Evolutionary conservation across 2,329 filamentous ascomycete genomes (phyloP).

Genomic region (Exophiala viscosa): DNA sequence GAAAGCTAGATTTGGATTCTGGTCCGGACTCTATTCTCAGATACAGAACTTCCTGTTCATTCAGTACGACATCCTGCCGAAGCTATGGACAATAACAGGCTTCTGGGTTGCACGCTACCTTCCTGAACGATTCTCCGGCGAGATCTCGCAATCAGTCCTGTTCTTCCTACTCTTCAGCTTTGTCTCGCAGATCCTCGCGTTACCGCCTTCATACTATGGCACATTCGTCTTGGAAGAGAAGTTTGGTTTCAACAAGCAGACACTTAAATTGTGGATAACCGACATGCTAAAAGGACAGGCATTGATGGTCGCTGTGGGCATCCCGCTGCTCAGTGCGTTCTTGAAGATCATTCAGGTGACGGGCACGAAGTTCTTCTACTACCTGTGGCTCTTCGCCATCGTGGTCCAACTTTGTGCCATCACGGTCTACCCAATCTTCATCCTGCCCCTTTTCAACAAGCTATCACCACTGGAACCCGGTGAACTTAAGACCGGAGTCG

Average conservation of each 20-base stretch:
- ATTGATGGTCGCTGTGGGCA: constrained; percentile 72
- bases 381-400: constrained; percentile 90
- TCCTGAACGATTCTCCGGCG: constrained; percentile 76
- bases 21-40: constrained; percentile 78
- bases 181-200: constrained; percentile 71
- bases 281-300: constrained; percentile 90
- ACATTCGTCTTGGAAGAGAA: constrained; percentile 92
- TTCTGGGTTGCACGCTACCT: constrained; percentile 68
- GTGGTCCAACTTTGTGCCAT: constrained; percentile 90
- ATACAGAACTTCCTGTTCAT: constrained; percentile 85
- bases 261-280: constrained; percentile 76
- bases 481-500: constrained; percentile 80
- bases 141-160: constrained; percentile 88
- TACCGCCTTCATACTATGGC: constrained; percentile 84
- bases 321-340: constrained; percentile 87
- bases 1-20: constrained; percentile 84
- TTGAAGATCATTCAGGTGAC: constrained; percentile 92
- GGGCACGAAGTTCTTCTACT: constrained; percentile 94
- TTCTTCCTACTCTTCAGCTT: constrained; percentile 87
- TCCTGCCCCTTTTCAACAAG: constrained; percentile 97
- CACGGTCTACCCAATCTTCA: constrained; percentile 91
- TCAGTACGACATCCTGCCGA: constrained; percentile 84
- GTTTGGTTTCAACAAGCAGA: constrained; percentile 99
- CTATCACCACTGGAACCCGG: constrained; percentile 86
- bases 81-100: constrained; percentile 82